Conservation (phyloP, 148 eudicot genomes). For the Heliosperma pusillum region DNA sequence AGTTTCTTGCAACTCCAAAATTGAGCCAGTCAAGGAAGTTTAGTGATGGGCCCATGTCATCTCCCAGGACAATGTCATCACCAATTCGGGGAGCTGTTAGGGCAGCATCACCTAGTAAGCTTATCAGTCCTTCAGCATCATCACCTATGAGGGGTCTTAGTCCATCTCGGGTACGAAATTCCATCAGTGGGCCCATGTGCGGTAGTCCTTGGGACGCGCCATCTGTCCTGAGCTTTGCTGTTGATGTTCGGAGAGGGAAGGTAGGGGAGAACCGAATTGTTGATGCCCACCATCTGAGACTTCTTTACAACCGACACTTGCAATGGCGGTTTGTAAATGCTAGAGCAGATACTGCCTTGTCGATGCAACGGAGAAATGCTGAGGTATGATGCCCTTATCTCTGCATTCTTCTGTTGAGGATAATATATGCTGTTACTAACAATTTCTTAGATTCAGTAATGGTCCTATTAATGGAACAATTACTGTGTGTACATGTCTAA, state of each 20-base stretch:
- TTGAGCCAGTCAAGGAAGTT: constrained; percentile 51
- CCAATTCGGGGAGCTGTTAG: constrained; percentile 58
- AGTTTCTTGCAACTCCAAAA: constrained; percentile 54
- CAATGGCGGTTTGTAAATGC: constrained; percentile 99
- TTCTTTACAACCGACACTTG: constrained; percentile 80
- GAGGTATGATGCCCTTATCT: constrained; percentile 48
- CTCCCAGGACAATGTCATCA: constrained; percentile 72
- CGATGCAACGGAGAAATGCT: constrained; percentile 66
- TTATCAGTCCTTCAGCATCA: constrained; percentile 40
- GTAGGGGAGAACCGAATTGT: constrained; percentile 82
- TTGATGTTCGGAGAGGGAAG: constrained; percentile 90
- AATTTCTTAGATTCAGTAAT: background rate
- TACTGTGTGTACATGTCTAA: background rate
- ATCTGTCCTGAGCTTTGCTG: constrained; percentile 87
- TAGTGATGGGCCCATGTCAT: constrained; percentile 51
- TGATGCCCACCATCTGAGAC: constrained; percentile 83
- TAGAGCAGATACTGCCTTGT: constrained; percentile 65
- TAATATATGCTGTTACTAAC: background rate
- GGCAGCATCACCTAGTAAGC: constrained; percentile 76
- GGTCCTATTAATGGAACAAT: background rate
- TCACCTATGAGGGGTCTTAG: constrained; percentile 71
- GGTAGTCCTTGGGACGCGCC: constrained; percentile 64
- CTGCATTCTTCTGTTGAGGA: constrained; percentile 13
- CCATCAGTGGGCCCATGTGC: constrained; percentile 44
- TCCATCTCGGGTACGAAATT: constrained; percentile 69